These are phyloP conservation scores for Oryza brachyantha DNA, from an alignment of 176 grass and related monocot species.

Conservation along the genomic window DNA sequence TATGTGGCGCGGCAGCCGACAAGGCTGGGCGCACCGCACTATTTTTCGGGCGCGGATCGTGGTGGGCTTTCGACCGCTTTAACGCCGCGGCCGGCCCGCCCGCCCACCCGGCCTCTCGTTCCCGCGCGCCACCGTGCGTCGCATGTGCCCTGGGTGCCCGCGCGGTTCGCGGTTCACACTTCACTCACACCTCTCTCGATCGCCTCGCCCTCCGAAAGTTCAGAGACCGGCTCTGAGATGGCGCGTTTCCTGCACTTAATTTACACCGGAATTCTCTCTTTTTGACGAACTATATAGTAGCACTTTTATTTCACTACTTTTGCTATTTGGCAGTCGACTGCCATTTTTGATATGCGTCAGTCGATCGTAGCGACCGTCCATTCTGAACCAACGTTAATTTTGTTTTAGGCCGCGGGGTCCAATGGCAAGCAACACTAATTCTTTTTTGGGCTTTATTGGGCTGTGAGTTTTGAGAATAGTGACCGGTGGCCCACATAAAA, in stretches of 20 bases:
- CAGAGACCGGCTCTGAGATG: conserved; percentile 10
- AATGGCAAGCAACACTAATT: too few species aligned
- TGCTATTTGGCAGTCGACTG: too few species aligned
- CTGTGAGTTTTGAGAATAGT: too few species aligned
- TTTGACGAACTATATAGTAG: neutral
- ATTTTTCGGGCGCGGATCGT: conserved; percentile 40
- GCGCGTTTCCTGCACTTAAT: conserved; percentile 29
- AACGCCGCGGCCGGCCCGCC: conserved; percentile 20
- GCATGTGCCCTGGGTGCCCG: conserved; percentile 26
- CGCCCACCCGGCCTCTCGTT: conserved; percentile 9
- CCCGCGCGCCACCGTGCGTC: conserved; percentile 11
- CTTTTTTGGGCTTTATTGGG: too few species aligned
- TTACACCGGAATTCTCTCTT: neutral
- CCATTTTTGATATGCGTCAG: too few species aligned
- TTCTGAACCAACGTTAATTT: too few species aligned
- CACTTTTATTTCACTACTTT: too few species aligned
- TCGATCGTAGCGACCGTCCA: too few species aligned
- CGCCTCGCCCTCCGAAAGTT: neutral
- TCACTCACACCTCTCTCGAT: too few species aligned
- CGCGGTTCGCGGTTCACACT: neutral
- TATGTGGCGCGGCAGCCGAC: conserved; percentile 38
- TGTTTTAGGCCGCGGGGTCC: too few species aligned
- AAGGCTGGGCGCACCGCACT: conserved; percentile 31
- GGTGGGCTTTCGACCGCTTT: conserved; percentile 42
- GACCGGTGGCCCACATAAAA: too few species aligned